Conservation (phyloP, 805 yeast species). For the Candida silvicultrix region DNA sequence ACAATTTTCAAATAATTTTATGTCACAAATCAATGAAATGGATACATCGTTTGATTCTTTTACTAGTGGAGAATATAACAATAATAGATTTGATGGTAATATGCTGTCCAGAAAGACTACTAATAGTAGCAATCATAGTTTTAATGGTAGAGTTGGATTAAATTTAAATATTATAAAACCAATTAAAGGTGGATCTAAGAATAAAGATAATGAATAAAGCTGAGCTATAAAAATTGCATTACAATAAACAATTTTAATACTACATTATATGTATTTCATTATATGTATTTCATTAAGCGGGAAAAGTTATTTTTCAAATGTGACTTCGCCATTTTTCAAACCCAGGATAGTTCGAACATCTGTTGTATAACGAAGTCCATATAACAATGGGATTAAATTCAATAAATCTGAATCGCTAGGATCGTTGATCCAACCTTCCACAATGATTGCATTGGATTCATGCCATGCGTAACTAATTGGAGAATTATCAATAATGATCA, state of each 20-base stretch:
- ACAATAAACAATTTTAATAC: neutral
- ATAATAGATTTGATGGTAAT: neutral
- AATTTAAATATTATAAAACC: slow-evolving; percentile 60
- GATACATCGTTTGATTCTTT: neutral
- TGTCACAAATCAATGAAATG: slow-evolving; percentile 5
- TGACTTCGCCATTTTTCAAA: slow-evolving; percentile 64
- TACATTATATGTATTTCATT: neutral
- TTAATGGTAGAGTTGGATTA: slow-evolving; percentile 34
- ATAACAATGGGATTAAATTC: slow-evolving; percentile 72
- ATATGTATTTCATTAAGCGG: too few species aligned
- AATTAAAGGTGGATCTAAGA: slow-evolving; percentile 34
- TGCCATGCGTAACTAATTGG: slow-evolving; percentile 84
- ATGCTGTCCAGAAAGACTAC: slow-evolving; percentile 4
- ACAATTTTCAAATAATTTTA: neutral
- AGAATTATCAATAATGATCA: slow-evolving; percentile 84
- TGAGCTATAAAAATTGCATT: too few species aligned
- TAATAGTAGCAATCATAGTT: slow-evolving; percentile 1
- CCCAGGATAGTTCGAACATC: slow-evolving; percentile 81
- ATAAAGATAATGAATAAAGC: neutral
- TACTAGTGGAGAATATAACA: neutral
- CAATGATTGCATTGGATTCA: slow-evolving; percentile 82
- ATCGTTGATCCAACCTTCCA: slow-evolving; percentile 98
- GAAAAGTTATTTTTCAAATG: slow-evolving; percentile 42
- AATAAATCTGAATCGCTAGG: slow-evolving; percentile 84
- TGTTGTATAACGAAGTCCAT: slow-evolving; percentile 69